Evolutionary conservation across 2,329 filamentous ascomycete species (phyloP).

Genomic region (Trichoderma harzianum): DNA sequence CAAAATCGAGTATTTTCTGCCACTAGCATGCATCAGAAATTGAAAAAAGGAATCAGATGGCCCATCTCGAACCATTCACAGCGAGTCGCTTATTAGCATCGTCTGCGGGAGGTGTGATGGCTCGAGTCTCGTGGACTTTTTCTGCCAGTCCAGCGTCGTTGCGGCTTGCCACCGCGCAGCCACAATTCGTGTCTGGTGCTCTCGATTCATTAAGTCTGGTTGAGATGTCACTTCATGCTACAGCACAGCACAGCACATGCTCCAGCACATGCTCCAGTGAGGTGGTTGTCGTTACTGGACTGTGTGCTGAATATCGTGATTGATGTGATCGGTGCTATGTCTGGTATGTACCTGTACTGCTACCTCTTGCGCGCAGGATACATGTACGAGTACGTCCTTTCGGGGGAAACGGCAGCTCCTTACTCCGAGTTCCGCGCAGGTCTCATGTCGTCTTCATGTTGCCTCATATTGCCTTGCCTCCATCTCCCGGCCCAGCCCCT

Average conservation of each 20-base stretch:
- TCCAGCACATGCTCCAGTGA: neutral
- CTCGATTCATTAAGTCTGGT: neutral
- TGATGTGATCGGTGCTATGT: neutral
- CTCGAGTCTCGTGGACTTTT: neutral
- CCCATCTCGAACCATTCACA: slow-evolving; percentile 11
- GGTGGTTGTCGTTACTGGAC: neutral
- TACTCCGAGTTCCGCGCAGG: neutral
- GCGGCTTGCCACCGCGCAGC: slow-evolving; percentile 19
- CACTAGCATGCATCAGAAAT: slow-evolving; percentile 3
- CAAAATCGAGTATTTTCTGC: slow-evolving; percentile 4
- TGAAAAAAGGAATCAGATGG: slow-evolving; percentile 11
- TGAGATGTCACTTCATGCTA: neutral
- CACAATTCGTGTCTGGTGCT: slow-evolving; percentile 3
- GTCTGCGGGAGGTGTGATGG: slow-evolving; percentile 12
- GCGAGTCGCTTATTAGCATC: neutral
- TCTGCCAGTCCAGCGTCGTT: neutral
- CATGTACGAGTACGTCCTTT: neutral
- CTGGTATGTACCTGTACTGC: neutral
- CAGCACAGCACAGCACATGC: neutral
- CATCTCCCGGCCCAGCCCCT: neutral
- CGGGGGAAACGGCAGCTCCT: neutral
- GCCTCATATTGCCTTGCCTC: neutral
- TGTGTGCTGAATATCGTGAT: neutral
- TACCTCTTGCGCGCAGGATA: neutral
- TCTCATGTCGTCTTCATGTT: neutral